A percentile compares a stretch with the other conserved stretches of the same genome.
Conservation (phyloP, 306 rosid genomes). For the Oemleria cerasiformis region DNA sequence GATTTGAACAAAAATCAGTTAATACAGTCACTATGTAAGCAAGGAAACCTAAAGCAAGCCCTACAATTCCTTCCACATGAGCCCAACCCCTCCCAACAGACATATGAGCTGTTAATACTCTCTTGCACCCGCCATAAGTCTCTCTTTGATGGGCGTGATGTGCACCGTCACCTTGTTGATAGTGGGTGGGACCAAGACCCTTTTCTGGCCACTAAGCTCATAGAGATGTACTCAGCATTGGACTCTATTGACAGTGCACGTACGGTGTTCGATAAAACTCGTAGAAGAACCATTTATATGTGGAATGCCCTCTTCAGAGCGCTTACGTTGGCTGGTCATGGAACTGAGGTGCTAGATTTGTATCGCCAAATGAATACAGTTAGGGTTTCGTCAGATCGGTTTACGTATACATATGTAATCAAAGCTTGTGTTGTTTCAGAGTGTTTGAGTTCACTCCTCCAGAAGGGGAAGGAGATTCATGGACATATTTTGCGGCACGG, state of each 20-base stretch:
- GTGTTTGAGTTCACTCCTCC: constrained; percentile 42
- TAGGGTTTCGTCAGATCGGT: constrained; percentile 62
- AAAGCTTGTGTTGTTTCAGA: constrained; percentile 83
- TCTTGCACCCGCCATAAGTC: constrained; percentile 65
- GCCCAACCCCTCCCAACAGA: constrained; percentile 66
- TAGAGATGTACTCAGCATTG: constrained; percentile 72
- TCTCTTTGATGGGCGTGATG: constrained; percentile 52
- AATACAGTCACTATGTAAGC: constrained; percentile 73
- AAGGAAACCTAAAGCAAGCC: constrained; percentile 76
- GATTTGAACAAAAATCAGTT: constrained; percentile 39
- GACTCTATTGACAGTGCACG: constrained; percentile 62
- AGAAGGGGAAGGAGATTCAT: constrained; percentile 87
- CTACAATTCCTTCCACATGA: constrained; percentile 54
- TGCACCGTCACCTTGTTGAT: constrained; percentile 53
- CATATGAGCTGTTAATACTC: constrained; percentile 65
- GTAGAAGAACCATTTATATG: constrained; percentile 68
- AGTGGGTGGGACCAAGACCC: constrained; percentile 73
- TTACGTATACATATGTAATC: constrained; percentile 72
- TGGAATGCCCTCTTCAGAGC: constrained; percentile 87
- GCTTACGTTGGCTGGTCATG: constrained; percentile 66
- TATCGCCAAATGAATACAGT: constrained; percentile 59
- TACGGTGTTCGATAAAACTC: constrained; percentile 71
- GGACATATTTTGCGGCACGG: constrained; percentile 81
- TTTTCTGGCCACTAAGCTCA: constrained; percentile 80
- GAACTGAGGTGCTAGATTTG: constrained; percentile 59